phyloP scores from a whole-genome alignment of 345 rosid species.

The Erodium maritimum region DNA sequence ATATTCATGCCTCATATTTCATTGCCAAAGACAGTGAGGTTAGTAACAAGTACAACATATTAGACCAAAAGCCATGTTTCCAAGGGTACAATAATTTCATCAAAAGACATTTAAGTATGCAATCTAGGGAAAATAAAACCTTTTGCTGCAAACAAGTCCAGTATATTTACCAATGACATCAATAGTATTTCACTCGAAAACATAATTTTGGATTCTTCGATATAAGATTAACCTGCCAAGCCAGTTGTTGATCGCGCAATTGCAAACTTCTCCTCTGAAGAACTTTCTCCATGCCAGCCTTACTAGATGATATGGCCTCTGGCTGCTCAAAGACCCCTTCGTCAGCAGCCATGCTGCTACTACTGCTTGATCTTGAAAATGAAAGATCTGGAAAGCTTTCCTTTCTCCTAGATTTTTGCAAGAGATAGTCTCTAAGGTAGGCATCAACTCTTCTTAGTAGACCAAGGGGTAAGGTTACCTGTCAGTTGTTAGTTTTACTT shows the following conservation, averaged over 20 bases:
- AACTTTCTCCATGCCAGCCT: slow-evolving; percentile 40
- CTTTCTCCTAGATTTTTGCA: slow-evolving; percentile 31
- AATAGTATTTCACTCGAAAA: neutral
- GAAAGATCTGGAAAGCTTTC: slow-evolving; percentile 29
- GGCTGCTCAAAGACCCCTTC: slow-evolving; percentile 67
- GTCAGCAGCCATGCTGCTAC: slow-evolving; percentile 42
- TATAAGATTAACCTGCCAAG: slow-evolving; percentile 65
- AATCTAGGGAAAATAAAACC: too few relatives aligned
- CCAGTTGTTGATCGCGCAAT: slow-evolving; percentile 47
- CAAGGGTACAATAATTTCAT: too few relatives aligned
- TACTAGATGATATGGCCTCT: slow-evolving; percentile 37
- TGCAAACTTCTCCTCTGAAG: slow-evolving; percentile 41
- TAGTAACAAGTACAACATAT: too few relatives aligned
- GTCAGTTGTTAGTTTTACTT: slow-evolving; percentile 14
- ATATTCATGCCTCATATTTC: too few relatives aligned
- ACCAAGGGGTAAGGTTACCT: slow-evolving; percentile 53
- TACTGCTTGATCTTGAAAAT: slow-evolving; percentile 52
- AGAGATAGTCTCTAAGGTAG: slow-evolving; percentile 52
- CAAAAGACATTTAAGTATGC: too few relatives aligned
- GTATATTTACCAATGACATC: neutral
- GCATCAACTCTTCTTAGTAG: slow-evolving; percentile 51
- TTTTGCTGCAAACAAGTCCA: neutral
- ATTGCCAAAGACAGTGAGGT: too few relatives aligned
- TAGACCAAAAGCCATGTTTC: too few relatives aligned
- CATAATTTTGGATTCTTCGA: slow-evolving; percentile 9